Evolutionary conservation across 2,329 filamentous ascomycete genomes (phyloP), one percentile per base, ranked within the genome.

Genomic region (Xylariaceae sp.): DNA sequence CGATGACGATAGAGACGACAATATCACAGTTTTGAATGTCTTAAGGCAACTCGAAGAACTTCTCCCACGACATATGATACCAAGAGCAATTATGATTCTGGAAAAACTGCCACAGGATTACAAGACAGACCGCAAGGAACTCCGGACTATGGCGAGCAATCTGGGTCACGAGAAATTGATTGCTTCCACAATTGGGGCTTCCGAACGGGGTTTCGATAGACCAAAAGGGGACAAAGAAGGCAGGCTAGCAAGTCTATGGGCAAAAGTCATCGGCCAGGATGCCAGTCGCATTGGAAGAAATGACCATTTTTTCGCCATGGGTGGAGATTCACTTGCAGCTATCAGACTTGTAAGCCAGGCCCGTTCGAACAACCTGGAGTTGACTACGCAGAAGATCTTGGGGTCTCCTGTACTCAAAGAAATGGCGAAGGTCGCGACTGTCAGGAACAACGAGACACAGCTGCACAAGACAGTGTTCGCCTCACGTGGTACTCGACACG

Each of bases 21-120:
- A 33, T n/a, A 30, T 33, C 33, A 44, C 42, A 22, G 31, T 36
- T 22, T 19, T 44, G 36, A 33, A 44, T 44, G 31, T 33, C 32
- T 30, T 44, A 11, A 44, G 31, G 22, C 42, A 44, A 19, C 27
- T 44, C 19, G 42, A 35, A 22, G 31, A 33, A 33, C 42, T 44
- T 44, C 42, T 44, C 11, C 42, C 42, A 12, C 42, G 42, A 19
- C 42, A 44, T 19, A 44, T 44, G 42, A 27, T 44, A 32, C 42
- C 42, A 12, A 31, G 42, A 44, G 42, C 42, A 19, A 35, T 44
- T 19, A 33, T 44, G 31, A 44, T 44, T 22, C 33, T 44, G 42
- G 42, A 36, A 33, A 44, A 44, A 30, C 31, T 44, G 15, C 42
- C 42, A 36, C 42, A 44, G 42, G 42, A 44, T n/a, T 44, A 44